Percentiles rank a stretch among this genome's conserved stretches.
phyloP scores from a whole-genome alignment of 148 eudicot species.

The Mesembryanthemum crystallinum region DNA sequence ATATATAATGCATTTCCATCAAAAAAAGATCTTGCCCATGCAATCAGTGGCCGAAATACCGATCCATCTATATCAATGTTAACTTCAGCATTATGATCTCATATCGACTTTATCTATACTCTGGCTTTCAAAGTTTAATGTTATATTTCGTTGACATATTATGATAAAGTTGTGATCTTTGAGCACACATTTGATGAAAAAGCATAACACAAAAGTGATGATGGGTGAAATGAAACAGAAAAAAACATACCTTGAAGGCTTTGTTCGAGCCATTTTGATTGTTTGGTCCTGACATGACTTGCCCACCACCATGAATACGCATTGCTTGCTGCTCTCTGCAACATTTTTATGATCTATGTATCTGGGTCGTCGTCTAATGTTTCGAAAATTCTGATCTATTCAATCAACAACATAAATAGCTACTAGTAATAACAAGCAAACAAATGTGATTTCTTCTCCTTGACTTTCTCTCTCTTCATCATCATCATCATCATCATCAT shows the following conservation, averaged over 20 bases:
- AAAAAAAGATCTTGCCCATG: no score
- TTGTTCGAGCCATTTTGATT: slow-evolving; percentile 87
- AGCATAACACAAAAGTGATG: neutral
- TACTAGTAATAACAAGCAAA: neutral
- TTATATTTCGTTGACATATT: no score
- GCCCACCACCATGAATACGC: slow-evolving; percentile 91
- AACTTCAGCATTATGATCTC: no score
- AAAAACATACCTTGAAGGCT: slow-evolving; percentile 56
- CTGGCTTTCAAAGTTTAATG: no score
- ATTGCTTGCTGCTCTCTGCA: slow-evolving; percentile 77
- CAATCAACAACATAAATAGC: neutral
- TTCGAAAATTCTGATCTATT: neutral
- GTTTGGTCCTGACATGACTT: slow-evolving; percentile 73
- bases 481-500: slow-evolving; percentile 24
- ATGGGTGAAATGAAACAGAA: neutral
- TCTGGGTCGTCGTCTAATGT: slow-evolving; percentile 2
- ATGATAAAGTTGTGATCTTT: no score
- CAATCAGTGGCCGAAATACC: neutral
- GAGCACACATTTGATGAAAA: no score
- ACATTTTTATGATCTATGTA: slow-evolving; percentile 43
- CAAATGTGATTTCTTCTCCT: neutral
- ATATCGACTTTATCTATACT: no score
- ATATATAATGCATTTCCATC: no score
- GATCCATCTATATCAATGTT: no score
- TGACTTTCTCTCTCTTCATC: slow-evolving; percentile 22